Conservation (phyloP, 2,329 filamentous ascomycete species). For the Neocatenulostroma microsporum region DNA sequence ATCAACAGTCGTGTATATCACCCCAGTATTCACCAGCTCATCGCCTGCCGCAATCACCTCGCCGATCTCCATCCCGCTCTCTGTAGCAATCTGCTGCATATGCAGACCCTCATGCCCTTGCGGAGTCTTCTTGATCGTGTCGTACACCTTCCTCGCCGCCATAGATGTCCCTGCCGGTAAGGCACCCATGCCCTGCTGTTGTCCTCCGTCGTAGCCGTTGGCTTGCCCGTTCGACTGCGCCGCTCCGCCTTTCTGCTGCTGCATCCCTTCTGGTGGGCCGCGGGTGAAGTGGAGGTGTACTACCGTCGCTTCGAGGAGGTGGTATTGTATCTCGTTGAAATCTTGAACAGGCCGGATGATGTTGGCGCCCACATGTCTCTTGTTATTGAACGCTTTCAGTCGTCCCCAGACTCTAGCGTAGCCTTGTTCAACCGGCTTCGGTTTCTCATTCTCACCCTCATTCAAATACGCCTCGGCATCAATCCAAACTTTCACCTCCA, state of each 20-base stretch:
- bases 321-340: constrained; percentile 88
- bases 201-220: constrained; percentile 21
- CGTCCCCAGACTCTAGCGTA: constrained; percentile 83
- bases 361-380: constrained; percentile 71
- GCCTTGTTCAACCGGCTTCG: constrained; percentile 59
- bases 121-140: constrained; percentile 57
- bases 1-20: constrained; percentile 87
- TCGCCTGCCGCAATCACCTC: constrained; percentile 74
- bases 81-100: constrained; percentile 64
- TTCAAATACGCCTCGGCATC: constrained; percentile 47
- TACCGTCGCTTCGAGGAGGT: constrained; percentile 80
- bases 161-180: constrained; percentile 36
- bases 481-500: constrained; percentile 86
- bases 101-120: constrained; percentile 79
- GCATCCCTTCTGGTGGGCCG: constrained; percentile 50
- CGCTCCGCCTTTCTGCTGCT: constrained; percentile 29
- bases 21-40: constrained; percentile 63
- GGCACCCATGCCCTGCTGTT: constrained; percentile 22
- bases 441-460: constrained; percentile 32
- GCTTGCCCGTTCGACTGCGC: constrained; percentile 18
- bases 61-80: constrained; percentile 55
- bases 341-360: constrained; percentile 72
- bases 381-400: constrained; percentile 75
- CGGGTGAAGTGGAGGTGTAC: constrained; percentile 78
- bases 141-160: constrained; percentile 61